These are phyloP conservation scores for Penium margaritaceum DNA, from an alignment of 139 green algal genomes.

Conservation along the genomic window DNA sequence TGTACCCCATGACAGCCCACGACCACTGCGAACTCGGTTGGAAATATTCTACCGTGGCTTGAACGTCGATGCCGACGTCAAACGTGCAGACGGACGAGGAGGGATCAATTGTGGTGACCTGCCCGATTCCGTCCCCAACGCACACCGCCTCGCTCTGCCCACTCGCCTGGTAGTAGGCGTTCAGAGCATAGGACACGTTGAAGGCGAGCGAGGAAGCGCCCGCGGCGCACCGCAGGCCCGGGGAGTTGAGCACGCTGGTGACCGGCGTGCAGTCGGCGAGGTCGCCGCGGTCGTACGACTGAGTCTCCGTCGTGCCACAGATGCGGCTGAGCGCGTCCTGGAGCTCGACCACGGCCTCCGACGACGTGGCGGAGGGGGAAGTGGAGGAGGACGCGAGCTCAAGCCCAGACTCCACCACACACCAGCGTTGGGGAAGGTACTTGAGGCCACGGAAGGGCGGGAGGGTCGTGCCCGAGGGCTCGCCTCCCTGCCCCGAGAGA, in stretches of 20 bases:
- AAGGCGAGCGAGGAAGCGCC: background rate
- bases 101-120: background rate
- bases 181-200: background rate
- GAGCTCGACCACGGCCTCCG: background rate
- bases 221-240: background rate
- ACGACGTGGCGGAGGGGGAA: background rate
- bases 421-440: background rate
- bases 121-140: background rate
- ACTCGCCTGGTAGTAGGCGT: conserved; percentile 7
- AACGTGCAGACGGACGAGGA: conserved; percentile 2
- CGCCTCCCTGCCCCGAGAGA: background rate
- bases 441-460: background rate
- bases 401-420: background rate
- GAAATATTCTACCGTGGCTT: background rate
- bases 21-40: background rate
- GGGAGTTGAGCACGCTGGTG: background rate
- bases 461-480: background rate
- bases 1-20: background rate
- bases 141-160: conserved; percentile 10
- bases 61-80: background rate
- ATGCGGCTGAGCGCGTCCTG: background rate
- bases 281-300: background rate
- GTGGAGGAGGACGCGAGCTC: too few species aligned
- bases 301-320: background rate
- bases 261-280: conserved; percentile 18